Conservation (phyloP, 1,284 basidiomycete species). For the Papiliotrema flavescens region DNA sequence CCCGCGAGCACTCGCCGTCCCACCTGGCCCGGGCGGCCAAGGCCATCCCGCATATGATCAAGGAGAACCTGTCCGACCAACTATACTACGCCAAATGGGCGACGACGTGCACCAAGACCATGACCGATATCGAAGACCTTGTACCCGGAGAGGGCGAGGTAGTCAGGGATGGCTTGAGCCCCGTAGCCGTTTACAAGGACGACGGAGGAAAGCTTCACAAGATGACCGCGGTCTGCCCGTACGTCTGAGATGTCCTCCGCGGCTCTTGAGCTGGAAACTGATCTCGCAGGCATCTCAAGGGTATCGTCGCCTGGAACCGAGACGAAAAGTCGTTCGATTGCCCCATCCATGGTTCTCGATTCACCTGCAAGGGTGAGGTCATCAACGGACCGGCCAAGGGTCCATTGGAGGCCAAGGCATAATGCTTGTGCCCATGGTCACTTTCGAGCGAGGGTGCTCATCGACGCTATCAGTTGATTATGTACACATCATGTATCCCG, state of each 20-base stretch:
- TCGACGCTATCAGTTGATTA: no score
- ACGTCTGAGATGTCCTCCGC: no score
- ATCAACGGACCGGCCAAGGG: conserved; percentile 22
- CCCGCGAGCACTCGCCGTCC: conserved; percentile 16
- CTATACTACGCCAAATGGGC: conserved; percentile 20
- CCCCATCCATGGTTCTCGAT: conserved; percentile 22
- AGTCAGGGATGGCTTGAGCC: conserved; percentile 16
- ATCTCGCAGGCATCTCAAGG: conserved; percentile 14
- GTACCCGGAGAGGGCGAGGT: conserved; percentile 21
- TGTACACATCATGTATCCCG: no score
- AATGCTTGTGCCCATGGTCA: no score
- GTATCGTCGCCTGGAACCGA: conserved; percentile 22
- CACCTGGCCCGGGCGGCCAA: conserved; percentile 12
- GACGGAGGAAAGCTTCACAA: conserved; percentile 16
- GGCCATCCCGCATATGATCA: conserved; percentile 14
- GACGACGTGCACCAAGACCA: conserved; percentile 18
- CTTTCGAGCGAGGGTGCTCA: no score
- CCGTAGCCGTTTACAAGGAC: conserved; percentile 24
- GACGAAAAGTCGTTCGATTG: conserved; percentile 23
- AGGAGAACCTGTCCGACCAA: conserved; percentile 22
- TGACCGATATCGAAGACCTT: conserved; percentile 23
- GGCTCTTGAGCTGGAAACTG: background rate
- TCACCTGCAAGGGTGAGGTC: conserved; percentile 21
- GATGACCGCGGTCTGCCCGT: conserved; percentile 25
- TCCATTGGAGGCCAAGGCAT: no score